Conservation (phyloP, 2,329 filamentous ascomycete species). For the Clonostachys sp. region DNA sequence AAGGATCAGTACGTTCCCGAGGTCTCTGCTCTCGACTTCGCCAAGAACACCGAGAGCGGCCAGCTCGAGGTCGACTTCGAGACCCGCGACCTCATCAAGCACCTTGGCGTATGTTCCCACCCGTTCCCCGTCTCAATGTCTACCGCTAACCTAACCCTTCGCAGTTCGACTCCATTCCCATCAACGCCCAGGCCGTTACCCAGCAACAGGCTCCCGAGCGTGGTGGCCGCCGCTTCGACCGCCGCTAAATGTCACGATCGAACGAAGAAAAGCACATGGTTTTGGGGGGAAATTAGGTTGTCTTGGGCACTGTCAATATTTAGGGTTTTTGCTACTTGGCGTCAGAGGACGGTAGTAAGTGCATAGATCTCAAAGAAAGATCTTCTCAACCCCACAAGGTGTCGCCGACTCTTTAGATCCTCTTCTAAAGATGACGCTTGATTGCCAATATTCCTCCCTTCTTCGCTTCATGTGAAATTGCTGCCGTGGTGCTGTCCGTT, state of each 20-base stretch:
- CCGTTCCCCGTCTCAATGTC: background rate
- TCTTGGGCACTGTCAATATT: slow-evolving; percentile 13
- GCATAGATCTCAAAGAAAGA: slow-evolving; percentile 56
- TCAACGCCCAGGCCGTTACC: slow-evolving; percentile 88
- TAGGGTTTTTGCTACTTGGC: slow-evolving; percentile 38
- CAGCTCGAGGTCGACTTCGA: slow-evolving; percentile 93
- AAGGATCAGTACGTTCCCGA: slow-evolving; percentile 99
- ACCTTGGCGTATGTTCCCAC: slow-evolving; percentile 79
- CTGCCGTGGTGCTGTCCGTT: background rate
- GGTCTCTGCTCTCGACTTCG: slow-evolving; percentile 97
- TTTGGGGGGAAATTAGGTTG: slow-evolving; percentile 20
- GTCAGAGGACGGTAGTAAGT: slow-evolving; percentile 55
- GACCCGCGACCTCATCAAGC: slow-evolving; percentile 99
- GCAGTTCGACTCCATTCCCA: slow-evolving; percentile 94
- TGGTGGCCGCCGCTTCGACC: slow-evolving; percentile 68
- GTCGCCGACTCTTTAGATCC: slow-evolving; percentile 73
- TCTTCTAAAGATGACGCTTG: slow-evolving; percentile 72
- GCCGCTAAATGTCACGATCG: slow-evolving; percentile 47
- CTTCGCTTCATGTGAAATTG: slow-evolving; percentile 14
- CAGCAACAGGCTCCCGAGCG: slow-evolving; percentile 87
- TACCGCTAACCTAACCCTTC: slow-evolving; percentile 16
- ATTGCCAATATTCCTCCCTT: slow-evolving; percentile 64
- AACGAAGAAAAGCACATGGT: slow-evolving; percentile 19
- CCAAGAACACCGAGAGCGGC: slow-evolving; percentile 87
- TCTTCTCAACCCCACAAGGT: slow-evolving; percentile 66